Evolutionary conservation across 176 grass and related monocot species (phyloP).

Genomic region (Carex scoparia): DNA sequence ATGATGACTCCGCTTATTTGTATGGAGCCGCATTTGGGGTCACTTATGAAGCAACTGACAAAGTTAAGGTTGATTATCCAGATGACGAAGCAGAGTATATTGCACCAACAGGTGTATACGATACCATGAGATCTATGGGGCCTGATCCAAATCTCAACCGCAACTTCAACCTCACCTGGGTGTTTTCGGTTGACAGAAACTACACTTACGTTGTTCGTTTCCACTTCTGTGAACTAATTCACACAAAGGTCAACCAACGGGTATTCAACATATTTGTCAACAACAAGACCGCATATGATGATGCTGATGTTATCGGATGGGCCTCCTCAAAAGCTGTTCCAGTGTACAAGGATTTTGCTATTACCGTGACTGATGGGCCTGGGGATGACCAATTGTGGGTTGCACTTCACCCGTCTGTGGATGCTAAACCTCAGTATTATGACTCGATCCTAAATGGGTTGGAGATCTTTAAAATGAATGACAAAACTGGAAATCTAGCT

Average conservation of each 20-base stretch:
- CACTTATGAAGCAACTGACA: constrained; percentile 33
- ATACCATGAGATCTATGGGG: constrained; percentile 58
- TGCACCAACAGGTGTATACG: constrained; percentile 51
- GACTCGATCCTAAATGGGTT: constrained; percentile 69
- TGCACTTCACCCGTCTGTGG: constrained; percentile 55
- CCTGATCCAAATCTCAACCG: constrained; percentile 56
- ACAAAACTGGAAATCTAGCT: constrained; percentile 38
- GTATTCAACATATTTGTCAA: constrained; percentile 74
- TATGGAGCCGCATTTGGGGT: constrained; percentile 36
- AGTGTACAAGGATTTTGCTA: constrained; percentile 60
- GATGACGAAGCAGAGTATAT: constrained; percentile 39
- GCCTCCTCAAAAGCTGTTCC: constrained; percentile 44
- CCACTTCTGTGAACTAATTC: constrained; percentile 75
- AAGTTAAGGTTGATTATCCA: constrained; percentile 38
- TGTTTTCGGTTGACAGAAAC: constrained; percentile 53
- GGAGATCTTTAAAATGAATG: constrained; percentile 84
- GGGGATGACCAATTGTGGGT: constrained; percentile 53
- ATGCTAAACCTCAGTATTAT: constrained; percentile 56
- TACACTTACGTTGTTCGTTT: constrained; percentile 73
- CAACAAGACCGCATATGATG: constrained; percentile 65
- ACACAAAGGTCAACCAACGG: constrained; percentile 57
- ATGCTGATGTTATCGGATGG: constrained; percentile 61
- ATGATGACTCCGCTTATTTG: constrained; percentile 67
- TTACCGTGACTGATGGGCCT: constrained; percentile 28
- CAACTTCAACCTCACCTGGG: constrained; percentile 81